Evolutionary conservation across 1,284 basidiomycete genomes (phyloP).

Genomic region (Fomes fomentarius): DNA sequence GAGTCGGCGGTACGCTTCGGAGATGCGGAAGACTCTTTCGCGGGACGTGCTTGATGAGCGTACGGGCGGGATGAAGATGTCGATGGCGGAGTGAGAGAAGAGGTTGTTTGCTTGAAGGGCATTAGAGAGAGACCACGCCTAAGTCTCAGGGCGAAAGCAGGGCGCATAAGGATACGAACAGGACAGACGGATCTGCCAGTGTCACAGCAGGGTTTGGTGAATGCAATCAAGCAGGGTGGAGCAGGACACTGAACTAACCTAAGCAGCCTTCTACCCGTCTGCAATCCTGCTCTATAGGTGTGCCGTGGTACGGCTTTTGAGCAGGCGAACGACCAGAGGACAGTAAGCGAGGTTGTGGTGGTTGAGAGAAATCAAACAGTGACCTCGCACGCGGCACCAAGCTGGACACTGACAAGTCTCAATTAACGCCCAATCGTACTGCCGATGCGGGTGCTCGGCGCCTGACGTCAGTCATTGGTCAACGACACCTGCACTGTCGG

Average conservation of each 20-base stretch:
- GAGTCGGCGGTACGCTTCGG: slow-evolving; percentile 20
- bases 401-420: too few relatives aligned
- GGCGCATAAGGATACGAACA: slow-evolving; percentile 45
- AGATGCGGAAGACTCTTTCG: slow-evolving; percentile 20
- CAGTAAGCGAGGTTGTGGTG: background rate
- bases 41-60: slow-evolving; percentile 22
- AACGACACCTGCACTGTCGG: too few relatives aligned
- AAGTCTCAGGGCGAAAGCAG: slow-evolving; percentile 48
- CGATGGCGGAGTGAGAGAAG: slow-evolving; percentile 26
- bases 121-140: slow-evolving; percentile 57
- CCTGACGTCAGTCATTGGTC: slow-evolving; percentile 8
- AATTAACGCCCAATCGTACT: too few relatives aligned
- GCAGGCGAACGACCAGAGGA: background rate
- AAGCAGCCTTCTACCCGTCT: background rate
- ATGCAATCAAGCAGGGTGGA: background rate
- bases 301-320: background rate
- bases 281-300: background rate
- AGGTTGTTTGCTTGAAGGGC: slow-evolving; percentile 45
- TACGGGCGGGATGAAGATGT: slow-evolving; percentile 30
- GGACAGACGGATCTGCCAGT: slow-evolving; percentile 19
- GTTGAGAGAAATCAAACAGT: background rate
- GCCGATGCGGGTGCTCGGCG: background rate
- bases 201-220: background rate
- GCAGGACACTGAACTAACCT: slow-evolving; percentile 5
- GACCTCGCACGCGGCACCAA: too few relatives aligned